A percentile compares a stretch with the other conserved stretches of the same genome.
These are phyloP conservation scores for Cystofilobasidium capitatum DNA, from an alignment of 768 basidiomycete genomes.

Conservation along the genomic window DNA sequence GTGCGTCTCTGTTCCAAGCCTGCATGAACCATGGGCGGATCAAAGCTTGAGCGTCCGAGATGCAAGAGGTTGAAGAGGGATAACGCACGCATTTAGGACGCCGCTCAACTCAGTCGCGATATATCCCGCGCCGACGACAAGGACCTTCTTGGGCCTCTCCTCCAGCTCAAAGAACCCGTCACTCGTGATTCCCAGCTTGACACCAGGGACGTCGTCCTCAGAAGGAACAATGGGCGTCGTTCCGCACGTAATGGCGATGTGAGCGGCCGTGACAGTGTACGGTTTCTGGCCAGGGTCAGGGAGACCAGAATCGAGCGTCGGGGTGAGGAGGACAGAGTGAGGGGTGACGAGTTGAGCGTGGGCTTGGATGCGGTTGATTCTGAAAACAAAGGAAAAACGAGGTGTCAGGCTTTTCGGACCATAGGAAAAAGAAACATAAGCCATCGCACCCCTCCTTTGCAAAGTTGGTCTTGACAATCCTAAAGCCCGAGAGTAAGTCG, in stretches of 20 bases:
- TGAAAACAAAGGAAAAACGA: too few relatives aligned
- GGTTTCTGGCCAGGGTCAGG: conserved; percentile 48
- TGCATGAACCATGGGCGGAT: conserved; percentile 80
- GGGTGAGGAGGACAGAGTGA: conserved; percentile 61
- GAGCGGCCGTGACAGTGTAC: conserved; percentile 63
- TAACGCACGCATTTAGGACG: conserved; percentile 11
- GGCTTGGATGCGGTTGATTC: conserved; percentile 14
- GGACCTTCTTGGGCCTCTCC: conserved; percentile 1
- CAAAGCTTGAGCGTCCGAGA: conserved; percentile 2
- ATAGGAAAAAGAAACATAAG: too few relatives aligned
- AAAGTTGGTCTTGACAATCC: conserved; percentile 9
- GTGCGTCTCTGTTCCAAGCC: conserved; percentile 11
- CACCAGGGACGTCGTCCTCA: conserved; percentile 69
- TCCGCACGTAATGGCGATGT: conserved; percentile 75
- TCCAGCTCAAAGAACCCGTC: conserved; percentile 22
- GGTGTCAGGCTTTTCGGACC: too few relatives aligned
- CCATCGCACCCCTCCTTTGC: too few relatives aligned
- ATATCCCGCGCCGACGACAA: conserved; percentile 7
- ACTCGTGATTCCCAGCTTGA: neutral
- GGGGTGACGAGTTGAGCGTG: conserved; percentile 49
- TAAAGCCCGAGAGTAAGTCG: neutral
- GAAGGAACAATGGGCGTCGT: conserved; percentile 70
- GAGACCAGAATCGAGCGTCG: neutral
- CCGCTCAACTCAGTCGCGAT: conserved; percentile 4
- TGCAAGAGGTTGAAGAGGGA: neutral